These are phyloP conservation scores for Clonostachys chloroleuca DNA, from an alignment of 2,329 filamentous ascomycete genomes.

Conservation along the genomic window DNA sequence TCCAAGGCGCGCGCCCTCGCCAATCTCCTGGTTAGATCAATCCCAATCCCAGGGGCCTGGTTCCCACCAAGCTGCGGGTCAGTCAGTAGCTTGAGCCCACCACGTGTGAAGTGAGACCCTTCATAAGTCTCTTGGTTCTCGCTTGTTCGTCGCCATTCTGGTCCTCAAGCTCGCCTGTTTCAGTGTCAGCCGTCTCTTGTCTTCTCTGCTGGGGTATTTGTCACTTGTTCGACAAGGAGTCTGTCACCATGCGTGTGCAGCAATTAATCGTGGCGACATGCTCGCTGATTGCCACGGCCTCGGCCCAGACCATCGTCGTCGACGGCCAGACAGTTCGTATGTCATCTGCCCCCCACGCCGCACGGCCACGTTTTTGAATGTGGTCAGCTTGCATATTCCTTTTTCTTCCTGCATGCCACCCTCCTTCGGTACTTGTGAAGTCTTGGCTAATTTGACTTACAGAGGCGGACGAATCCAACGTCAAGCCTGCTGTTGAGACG, in stretches of 20 bases:
- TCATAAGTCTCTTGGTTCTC: neutral
- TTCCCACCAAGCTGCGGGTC: neutral
- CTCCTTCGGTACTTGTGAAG: neutral
- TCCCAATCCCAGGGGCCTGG: neutral
- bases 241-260: conserved; percentile 1
- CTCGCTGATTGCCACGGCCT: conserved; percentile 7
- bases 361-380: neutral
- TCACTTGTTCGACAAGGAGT: neutral
- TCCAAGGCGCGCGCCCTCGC: no score
- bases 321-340: conserved; percentile 13
- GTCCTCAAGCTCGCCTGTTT: neutral
- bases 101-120: neutral
- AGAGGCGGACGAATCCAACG: conserved; percentile 8
- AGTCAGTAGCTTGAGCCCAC: neutral
- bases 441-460: neutral
- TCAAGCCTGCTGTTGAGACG: conserved; percentile 5
- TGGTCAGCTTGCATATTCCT: neutral
- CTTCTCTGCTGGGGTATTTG: conserved; percentile 1
- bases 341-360: conserved; percentile 1
- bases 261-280: conserved; percentile 6
- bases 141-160: neutral
- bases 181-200: neutral
- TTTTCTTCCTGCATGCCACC: neutral
- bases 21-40: no score
- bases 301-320: conserved; percentile 16